Evolutionary conservation across 2,329 filamentous ascomycete genomes (phyloP).

Genomic region (Cladophialophora carrionii): DNA sequence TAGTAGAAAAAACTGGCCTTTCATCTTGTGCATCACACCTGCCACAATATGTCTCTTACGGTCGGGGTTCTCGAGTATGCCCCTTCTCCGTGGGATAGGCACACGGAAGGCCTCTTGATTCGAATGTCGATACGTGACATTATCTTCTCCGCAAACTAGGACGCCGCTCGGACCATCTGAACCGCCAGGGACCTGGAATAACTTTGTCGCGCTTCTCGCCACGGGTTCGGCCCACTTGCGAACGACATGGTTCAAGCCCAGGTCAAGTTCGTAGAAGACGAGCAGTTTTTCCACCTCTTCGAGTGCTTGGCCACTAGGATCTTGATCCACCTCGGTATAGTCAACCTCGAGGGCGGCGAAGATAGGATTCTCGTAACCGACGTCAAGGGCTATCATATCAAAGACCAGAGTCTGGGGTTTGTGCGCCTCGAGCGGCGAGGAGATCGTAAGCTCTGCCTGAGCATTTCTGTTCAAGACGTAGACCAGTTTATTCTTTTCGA

Average conservation of each 20-base stretch:
- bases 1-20: constrained; percentile 95
- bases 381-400: constrained; percentile 83
- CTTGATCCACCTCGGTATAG: constrained; percentile 87
- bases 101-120: constrained; percentile 89
- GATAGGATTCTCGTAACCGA: constrained; percentile 94
- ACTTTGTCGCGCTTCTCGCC: constrained; percentile 81
- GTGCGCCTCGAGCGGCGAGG: constrained; percentile 93
- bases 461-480: constrained; percentile 96
- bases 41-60: constrained; percentile 84
- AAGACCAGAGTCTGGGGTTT: constrained; percentile 90
- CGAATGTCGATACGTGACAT: constrained; percentile 94
- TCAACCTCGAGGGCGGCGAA: constrained; percentile 95
- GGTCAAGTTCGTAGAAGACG: constrained; percentile 96
- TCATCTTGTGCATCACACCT: constrained; percentile 97
- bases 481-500: constrained; percentile 99
- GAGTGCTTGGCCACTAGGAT: constrained; percentile 80
- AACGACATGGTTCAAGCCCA: constrained; percentile 95
- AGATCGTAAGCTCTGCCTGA: constrained; percentile 93
- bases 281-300: constrained; percentile 84
- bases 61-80: constrained; percentile 87
- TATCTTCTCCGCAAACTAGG: constrained; percentile 90
- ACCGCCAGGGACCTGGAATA: constrained; percentile 95
- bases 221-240: constrained; percentile 95
- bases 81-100: constrained; percentile 82
- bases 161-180: constrained; percentile 93